Percentiles rank a stretch among this genome's conserved stretches.
These are phyloP conservation scores for Pseudogymnoascus sp. DNA, from an alignment of 2,329 filamentous ascomycete species.

Conservation along the genomic window DNA sequence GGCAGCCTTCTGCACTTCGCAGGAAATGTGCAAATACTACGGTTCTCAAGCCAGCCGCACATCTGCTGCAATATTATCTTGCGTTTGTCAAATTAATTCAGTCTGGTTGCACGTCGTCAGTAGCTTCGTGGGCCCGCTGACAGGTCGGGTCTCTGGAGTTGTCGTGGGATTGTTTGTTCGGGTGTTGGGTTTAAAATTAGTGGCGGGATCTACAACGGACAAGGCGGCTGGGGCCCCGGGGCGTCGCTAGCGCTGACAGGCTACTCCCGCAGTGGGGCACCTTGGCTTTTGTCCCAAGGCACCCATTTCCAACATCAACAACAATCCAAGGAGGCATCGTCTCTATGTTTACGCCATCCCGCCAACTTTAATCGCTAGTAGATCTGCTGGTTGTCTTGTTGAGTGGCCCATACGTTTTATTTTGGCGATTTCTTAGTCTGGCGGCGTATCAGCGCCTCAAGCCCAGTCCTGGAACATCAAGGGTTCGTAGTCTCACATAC, in stretches of 20 bases:
- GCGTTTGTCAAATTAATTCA: too few species aligned
- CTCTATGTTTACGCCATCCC: background rate
- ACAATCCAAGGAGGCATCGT: background rate
- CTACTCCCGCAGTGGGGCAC: background rate
- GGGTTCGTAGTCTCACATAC: background rate
- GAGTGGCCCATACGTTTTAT: background rate
- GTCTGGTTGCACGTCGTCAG: too few species aligned
- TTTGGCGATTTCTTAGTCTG: background rate
- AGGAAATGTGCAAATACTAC: too few species aligned
- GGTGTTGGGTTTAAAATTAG: background rate
- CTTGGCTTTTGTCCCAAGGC: background rate
- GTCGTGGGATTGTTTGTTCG: background rate
- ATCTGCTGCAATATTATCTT: too few species aligned
- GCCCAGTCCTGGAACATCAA: background rate
- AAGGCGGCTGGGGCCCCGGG: background rate
- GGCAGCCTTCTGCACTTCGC: too few species aligned
- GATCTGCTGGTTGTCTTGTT: background rate
- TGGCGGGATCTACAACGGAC: background rate
- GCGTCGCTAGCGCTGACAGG: background rate
- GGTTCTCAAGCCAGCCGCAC: too few species aligned
- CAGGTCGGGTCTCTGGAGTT: background rate
- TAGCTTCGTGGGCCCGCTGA: too few species aligned
- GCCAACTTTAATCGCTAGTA: background rate
- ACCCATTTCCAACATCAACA: background rate
- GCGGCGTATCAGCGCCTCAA: background rate